Percentiles rank a stretch among this genome's conserved stretches.
Conservation (phyloP, 2,329 filamentous ascomycete species). For the Verticillium isaacii region DNA sequence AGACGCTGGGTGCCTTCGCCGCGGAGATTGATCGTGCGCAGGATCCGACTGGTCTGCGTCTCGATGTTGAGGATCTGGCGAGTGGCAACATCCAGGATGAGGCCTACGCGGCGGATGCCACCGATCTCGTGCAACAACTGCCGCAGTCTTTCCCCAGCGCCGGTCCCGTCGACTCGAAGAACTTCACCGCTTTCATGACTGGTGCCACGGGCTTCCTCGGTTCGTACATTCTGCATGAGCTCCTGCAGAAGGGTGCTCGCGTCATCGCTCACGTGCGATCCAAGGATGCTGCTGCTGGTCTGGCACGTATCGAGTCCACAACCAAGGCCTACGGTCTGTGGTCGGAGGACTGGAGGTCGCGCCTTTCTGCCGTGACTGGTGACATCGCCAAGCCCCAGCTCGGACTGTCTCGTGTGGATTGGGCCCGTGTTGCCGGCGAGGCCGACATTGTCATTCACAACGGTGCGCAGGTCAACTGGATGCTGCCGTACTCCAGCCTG, state of each 20-base stretch:
- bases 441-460: conserved; percentile 79
- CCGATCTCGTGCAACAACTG: conserved; percentile 44
- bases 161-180: conserved; percentile 19
- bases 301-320: conserved; percentile 61
- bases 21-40: conserved; percentile 43
- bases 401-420: conserved; percentile 62
- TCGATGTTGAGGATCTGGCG: conserved; percentile 26
- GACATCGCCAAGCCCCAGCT: conserved; percentile 70
- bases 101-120: conserved; percentile 48
- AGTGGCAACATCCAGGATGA: conserved; percentile 18
- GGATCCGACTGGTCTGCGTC: conserved; percentile 17
- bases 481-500: conserved; percentile 70
- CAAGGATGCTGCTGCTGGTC: conserved; percentile 53
- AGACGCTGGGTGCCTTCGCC: conserved; percentile 42
- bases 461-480: conserved; percentile 77
- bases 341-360: conserved; percentile 60
- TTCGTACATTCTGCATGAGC: conserved; percentile 70
- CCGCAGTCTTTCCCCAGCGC: conserved; percentile 27
- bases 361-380: conserved; percentile 66
- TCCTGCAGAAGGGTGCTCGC: conserved; percentile 60
- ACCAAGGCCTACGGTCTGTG: conserved; percentile 77
- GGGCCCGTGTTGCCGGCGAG: conserved; percentile 59
- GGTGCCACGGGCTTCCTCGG: conserved; percentile 90
- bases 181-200: conserved; percentile 70
- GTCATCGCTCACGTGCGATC: conserved; percentile 65